These are phyloP conservation scores for Calonectria pseudoturangicola DNA, from an alignment of 2,329 filamentous ascomycete species.

Conservation along the genomic window DNA sequence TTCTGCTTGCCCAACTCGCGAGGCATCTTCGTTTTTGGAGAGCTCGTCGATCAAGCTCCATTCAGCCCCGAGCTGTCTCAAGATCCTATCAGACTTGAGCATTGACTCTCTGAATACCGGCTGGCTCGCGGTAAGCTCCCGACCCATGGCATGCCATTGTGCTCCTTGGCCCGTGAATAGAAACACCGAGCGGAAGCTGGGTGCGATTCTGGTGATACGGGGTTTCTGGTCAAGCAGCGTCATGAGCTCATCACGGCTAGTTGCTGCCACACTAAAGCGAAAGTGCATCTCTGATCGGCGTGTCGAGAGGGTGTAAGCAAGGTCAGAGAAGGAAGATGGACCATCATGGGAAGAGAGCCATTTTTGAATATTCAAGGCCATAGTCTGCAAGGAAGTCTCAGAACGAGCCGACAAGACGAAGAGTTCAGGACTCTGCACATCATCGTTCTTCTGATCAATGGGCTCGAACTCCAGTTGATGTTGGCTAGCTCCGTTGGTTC, in stretches of 20 bases:
- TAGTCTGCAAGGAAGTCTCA: slow-evolving; percentile 36
- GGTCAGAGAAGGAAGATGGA: slow-evolving; percentile 36
- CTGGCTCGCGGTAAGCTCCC: slow-evolving; percentile 41
- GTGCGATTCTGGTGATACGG: slow-evolving; percentile 34
- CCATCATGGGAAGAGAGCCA: slow-evolving; percentile 32
- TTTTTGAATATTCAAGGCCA: slow-evolving; percentile 36
- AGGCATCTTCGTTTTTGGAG: slow-evolving; percentile 30
- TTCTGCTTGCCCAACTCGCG: slow-evolving; percentile 57
- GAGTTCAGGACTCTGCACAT: slow-evolving; percentile 29
- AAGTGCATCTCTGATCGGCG: slow-evolving; percentile 38
- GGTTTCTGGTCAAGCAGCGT: slow-evolving; percentile 34
- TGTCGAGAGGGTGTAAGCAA: slow-evolving; percentile 41
- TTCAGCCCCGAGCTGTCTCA: slow-evolving; percentile 35
- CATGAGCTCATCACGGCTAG: slow-evolving; percentile 28
- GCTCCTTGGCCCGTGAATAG: slow-evolving; percentile 62
- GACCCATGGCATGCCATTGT: slow-evolving; percentile 60
- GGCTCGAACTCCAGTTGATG: background rate
- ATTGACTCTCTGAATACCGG: slow-evolving; percentile 40
- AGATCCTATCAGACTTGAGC: slow-evolving; percentile 10
- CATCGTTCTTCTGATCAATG: background rate
- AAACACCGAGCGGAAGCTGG: slow-evolving; percentile 36
- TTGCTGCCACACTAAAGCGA: slow-evolving; percentile 32
- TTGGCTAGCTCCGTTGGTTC: too few relatives aligned
- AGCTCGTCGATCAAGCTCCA: slow-evolving; percentile 54
- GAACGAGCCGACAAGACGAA: slow-evolving; percentile 41